A percentile compares a stretch with the other conserved stretches of the same genome.
Evolutionary conservation across 129 eudicot species (phyloP).

Genomic region (Mikania micrantha): DNA sequence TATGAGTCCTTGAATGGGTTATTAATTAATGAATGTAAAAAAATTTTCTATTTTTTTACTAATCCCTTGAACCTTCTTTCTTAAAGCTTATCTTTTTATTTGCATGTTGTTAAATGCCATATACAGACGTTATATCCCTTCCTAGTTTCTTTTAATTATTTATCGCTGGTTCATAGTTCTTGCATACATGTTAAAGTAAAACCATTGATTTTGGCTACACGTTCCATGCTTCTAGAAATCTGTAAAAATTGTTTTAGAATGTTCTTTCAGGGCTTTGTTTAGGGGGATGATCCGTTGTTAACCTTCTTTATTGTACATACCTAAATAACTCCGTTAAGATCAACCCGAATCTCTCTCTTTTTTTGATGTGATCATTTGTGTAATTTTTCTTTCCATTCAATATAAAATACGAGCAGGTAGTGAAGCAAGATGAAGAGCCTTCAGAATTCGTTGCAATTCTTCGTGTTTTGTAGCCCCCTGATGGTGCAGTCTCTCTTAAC

Average conservation of each 20-base stretch:
- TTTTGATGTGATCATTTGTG: neutral
- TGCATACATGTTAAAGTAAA: neutral
- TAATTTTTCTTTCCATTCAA: neutral
- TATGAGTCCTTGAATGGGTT: neutral
- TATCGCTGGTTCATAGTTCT: neutral
- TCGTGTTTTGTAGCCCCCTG: constrained; percentile 34
- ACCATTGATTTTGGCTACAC: neutral
- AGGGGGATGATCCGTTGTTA: no score
- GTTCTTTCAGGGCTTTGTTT: neutral
- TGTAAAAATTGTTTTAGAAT: neutral
- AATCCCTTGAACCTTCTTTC: neutral
- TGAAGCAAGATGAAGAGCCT: constrained; percentile 66
- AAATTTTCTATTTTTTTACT: neutral
- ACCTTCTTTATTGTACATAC: no score
- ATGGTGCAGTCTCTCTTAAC: constrained; percentile 7
- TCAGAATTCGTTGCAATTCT: constrained; percentile 41
- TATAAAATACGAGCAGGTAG: constrained; percentile 39
- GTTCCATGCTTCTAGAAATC: neutral
- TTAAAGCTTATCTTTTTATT: neutral
- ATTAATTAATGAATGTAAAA: neutral
- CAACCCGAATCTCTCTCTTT: no score
- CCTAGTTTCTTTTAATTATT: neutral
- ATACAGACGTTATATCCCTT: neutral
- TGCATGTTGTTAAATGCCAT: constrained; percentile 4
- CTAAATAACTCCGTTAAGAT: no score